Percentiles rank a stretch among this genome's conserved stretches.
phyloP scores from a whole-genome alignment of 148 eudicot genomes.

The Rhododendron ferrugineum region DNA sequence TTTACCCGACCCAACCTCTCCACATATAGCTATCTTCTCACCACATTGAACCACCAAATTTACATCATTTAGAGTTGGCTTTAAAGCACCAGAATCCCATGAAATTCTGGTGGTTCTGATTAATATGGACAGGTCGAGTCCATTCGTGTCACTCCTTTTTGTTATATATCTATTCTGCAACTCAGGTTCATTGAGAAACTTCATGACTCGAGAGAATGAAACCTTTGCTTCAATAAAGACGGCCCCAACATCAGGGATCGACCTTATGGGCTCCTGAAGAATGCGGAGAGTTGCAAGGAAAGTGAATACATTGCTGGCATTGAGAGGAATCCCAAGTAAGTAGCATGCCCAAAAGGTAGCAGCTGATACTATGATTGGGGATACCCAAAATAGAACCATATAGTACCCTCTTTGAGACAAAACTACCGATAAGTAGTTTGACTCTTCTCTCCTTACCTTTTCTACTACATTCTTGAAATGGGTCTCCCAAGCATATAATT shows the following conservation, averaged over 20 bases:
- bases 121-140: constrained; percentile 9
- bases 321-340: constrained; percentile 31
- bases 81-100: constrained; percentile 33
- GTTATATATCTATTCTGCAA: constrained; percentile 18
- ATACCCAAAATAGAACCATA: constrained; percentile 38
- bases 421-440: constrained; percentile 27
- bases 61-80: neutral
- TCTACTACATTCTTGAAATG: constrained; percentile 36
- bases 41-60: constrained; percentile 22
- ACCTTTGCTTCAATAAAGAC: constrained; percentile 46
- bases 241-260: constrained; percentile 45
- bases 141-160: neutral
- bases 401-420: constrained; percentile 31
- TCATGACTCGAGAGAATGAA: constrained; percentile 33
- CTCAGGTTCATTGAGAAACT: constrained; percentile 47
- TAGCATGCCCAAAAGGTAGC: constrained; percentile 49
- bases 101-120: constrained; percentile 25
- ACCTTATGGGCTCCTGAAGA: constrained; percentile 52
- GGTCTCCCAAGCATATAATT: constrained; percentile 61
- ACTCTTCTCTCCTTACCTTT: constrained; percentile 33
- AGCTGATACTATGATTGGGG: constrained; percentile 38
- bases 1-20: constrained; percentile 71
- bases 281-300: constrained; percentile 51
- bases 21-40: constrained; percentile 58
- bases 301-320: constrained; percentile 44